Evolutionary conservation across 2,329 filamentous ascomycete species (phyloP).

Genomic region (Ceratocystis lukuohia): DNA sequence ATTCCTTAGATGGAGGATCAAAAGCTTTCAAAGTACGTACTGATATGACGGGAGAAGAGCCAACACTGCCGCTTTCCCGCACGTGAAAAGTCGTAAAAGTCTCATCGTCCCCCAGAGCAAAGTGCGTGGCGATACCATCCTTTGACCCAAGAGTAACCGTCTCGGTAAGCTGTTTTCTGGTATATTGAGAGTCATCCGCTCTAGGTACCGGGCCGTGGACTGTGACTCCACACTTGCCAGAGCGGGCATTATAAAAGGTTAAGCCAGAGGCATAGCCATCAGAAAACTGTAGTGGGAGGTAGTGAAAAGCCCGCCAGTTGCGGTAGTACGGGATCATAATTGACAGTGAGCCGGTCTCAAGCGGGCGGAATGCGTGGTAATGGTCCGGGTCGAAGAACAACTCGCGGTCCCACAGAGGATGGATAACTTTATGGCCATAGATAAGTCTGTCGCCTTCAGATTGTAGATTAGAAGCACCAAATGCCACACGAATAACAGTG

Average conservation of each 20-base stretch:
- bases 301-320: constrained; percentile 17
- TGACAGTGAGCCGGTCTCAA: constrained; percentile 13
- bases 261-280: constrained; percentile 15
- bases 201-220: constrained; percentile 11
- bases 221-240: constrained; percentile 16
- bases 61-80: constrained; percentile 13
- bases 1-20: not conserved
- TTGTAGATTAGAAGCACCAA: constrained; percentile 17
- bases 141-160: constrained; percentile 5
- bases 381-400: constrained; percentile 14
- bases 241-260: constrained; percentile 15
- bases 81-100: constrained; percentile 11
- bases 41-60: constrained; percentile 15
- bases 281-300: constrained; percentile 12
- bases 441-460: constrained; percentile 16
- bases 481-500: constrained; percentile 16
- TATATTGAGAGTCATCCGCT: not conserved
- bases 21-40: not conserved
- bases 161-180: not conserved
- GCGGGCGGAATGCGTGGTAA: constrained; percentile 14
- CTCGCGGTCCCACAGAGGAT: constrained; percentile 14
- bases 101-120: constrained; percentile 8
- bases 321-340: constrained; percentile 19
- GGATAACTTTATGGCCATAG: constrained; percentile 14
- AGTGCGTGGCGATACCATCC: constrained; percentile 16